These are phyloP conservation scores for Mortierella sp. DNA, from an alignment of 371 early-diverging fungal genomes.

Conservation along the genomic window DNA sequence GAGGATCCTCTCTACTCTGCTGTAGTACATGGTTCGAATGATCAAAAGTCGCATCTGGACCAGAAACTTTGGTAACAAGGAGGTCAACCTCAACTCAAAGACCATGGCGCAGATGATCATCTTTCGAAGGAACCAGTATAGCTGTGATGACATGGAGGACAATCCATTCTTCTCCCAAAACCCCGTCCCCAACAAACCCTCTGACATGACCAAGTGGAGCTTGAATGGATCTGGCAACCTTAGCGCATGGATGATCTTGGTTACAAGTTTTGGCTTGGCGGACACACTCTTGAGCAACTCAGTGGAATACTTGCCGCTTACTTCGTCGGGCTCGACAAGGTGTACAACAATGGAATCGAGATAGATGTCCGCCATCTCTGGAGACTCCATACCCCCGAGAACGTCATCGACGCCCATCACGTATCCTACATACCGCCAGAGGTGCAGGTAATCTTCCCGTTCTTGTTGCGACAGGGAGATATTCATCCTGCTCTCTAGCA, in stretches of 20 bases:
- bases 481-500: conserved; percentile 24
- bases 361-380: conserved; percentile 18
- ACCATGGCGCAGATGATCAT: conserved; percentile 1
- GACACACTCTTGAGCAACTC: conserved; percentile 6
- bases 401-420: conserved; percentile 37
- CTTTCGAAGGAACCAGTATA: conserved; percentile 5
- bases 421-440: conserved; percentile 43
- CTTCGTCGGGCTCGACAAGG: conserved; percentile 12
- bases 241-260: conserved; percentile 1
- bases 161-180: conserved; percentile 25
- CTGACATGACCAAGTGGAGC: conserved; percentile 29
- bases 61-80: conserved; percentile 21
- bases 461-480: conserved; percentile 26
- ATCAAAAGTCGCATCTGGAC: conserved; percentile 14
- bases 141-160: conserved; percentile 2
- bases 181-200: conserved; percentile 18
- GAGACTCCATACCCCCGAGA: conserved; percentile 3
- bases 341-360: conserved; percentile 25
- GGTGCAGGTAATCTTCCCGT: conserved; percentile 34
- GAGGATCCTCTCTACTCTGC: background rate
- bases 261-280: background rate
- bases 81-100: conserved; percentile 21
- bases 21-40: background rate
- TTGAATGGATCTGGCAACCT: conserved; percentile 20
- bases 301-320: conserved; percentile 15